Base-by-base conservation (phyloP, 768 basidiomycete genomes). In the Coprinopsis marcescibilis region DNA sequence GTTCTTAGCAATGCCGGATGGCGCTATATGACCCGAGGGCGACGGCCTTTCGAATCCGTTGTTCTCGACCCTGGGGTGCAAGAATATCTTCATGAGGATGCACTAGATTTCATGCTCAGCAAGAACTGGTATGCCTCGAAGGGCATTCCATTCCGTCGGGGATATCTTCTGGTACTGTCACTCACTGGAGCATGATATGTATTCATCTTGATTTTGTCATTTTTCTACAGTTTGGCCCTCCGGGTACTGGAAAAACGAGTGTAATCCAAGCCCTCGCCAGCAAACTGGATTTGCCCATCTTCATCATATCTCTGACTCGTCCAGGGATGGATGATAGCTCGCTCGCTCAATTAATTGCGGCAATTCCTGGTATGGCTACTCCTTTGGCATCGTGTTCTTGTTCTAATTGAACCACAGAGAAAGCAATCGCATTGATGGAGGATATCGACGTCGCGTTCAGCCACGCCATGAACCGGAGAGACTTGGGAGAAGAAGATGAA, bases 371-470 rank as follows among this genome's bases (percentile, higher is more conserved):
- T 68, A 51, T 52, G 61, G 20, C 33, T 13, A 38, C 3, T 5
- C 20, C 26, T 8, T 6, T 36, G 5, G 46, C 52, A 3, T 43
- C 45, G 1, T 33, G 46, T 8, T 29, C 48, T n/a, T 13, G 51
- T n/a, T 27, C 34, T 34, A 46, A 14, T 19, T 5, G 23, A 26
- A 21, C 34, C 21, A 32, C 44, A 71, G 70, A 79, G 48, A 71
- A 72, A 53, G 86, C 82, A 55, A 83, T 90, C 45, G 78, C 81
- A 3, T 69, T 91, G 27, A 87, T 91, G 78, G 87, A 90, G 60
- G 89, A 90, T 58, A 83, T 90, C 46, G 89, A 91, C 53, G 85
- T 81, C 2, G 87, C 85, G 2, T 85, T 89, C 63, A 66, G 65
- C 26, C 64, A 67, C 41, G 60, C 57, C 20, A 43, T 76, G n/a